These are phyloP conservation scores for Polytrichum commune DNA, from an alignment of 225 moss, liverwort and hornwort genomes.

Conservation along the genomic window DNA sequence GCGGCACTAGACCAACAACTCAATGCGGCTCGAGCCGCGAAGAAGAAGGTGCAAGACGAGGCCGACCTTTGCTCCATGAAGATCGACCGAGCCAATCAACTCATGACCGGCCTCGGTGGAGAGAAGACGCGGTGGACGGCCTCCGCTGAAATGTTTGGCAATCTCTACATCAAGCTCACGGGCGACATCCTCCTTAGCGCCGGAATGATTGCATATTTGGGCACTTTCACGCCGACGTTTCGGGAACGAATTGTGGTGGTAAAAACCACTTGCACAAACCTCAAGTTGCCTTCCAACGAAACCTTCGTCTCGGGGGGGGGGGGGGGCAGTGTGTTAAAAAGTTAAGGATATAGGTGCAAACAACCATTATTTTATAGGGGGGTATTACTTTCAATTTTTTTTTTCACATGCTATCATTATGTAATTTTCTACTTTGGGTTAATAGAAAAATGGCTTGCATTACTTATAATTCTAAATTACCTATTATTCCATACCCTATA, in stretches of 20 bases:
- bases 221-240: constrained; percentile 77
- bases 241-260: constrained; percentile 45
- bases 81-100: constrained; percentile 79
- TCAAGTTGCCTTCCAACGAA: too few species aligned
- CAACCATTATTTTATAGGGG: too few species aligned
- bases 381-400: too few species aligned
- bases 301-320: too few species aligned
- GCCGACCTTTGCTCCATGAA: constrained; percentile 65
- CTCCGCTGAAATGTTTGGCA: constrained; percentile 67
- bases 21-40: constrained; percentile 57
- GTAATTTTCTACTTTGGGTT: too few species aligned
- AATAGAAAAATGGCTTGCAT: too few species aligned
- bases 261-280: background rate
- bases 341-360: too few species aligned
- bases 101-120: constrained; percentile 75
- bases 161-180: constrained; percentile 58
- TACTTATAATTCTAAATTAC: too few species aligned
- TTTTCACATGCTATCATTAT: too few species aligned
- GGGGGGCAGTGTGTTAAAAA: too few species aligned
- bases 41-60: constrained; percentile 84
- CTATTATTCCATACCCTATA: too few species aligned
- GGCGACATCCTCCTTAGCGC: constrained; percentile 82
- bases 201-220: constrained; percentile 87
- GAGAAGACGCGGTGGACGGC: constrained; percentile 82
- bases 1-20: constrained; percentile 51